phyloP scores from a whole-genome alignment of 2,329 filamentous ascomycete species.

The Nigrograna mackinnonii region DNA sequence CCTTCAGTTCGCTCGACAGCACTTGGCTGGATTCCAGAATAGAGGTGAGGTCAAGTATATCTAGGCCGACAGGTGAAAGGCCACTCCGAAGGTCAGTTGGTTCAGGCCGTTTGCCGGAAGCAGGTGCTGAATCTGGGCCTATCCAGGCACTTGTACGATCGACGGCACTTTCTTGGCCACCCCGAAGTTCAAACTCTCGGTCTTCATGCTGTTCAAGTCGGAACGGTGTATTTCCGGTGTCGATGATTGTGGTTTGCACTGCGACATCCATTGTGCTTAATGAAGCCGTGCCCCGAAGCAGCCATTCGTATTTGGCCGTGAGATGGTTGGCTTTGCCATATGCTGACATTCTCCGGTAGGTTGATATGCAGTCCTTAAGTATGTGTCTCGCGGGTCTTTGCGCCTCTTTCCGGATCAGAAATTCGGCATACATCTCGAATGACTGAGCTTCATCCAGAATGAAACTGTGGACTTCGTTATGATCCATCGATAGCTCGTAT shows the following conservation, averaged over 20 bases:
- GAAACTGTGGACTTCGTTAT: conserved; percentile 69
- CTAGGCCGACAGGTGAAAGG: conserved; percentile 67
- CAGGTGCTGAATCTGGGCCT: conserved; percentile 35
- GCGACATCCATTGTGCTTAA: conserved; percentile 64
- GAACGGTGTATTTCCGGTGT: conserved; percentile 44
- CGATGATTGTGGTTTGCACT: conserved; percentile 70
- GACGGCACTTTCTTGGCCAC: conserved; percentile 40
- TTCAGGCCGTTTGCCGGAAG: conserved; percentile 43
- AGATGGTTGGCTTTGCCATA: conserved; percentile 70
- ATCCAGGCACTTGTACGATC: conserved; percentile 55
- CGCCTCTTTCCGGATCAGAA: conserved; percentile 67
- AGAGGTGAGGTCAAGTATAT: conserved; percentile 81
- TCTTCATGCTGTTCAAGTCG: conserved; percentile 50
- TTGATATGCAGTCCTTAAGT: conserved; percentile 67
- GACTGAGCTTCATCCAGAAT: conserved; percentile 73
- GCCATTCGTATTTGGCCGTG: conserved; percentile 67
- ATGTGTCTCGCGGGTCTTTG: conserved; percentile 71
- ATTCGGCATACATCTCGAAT: conserved; percentile 74
- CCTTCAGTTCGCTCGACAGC: conserved; percentile 75
- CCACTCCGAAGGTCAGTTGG: conserved; percentile 61
- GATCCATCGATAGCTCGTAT: conserved; percentile 74
- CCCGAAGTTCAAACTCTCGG: conserved; percentile 40
- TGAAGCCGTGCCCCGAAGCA: conserved; percentile 67
- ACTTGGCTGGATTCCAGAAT: conserved; percentile 80
- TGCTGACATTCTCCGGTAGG: conserved; percentile 72